Conservation (phyloP, 2,329 filamentous ascomycete species). For the Paraphoma chrysanthemicola region DNA sequence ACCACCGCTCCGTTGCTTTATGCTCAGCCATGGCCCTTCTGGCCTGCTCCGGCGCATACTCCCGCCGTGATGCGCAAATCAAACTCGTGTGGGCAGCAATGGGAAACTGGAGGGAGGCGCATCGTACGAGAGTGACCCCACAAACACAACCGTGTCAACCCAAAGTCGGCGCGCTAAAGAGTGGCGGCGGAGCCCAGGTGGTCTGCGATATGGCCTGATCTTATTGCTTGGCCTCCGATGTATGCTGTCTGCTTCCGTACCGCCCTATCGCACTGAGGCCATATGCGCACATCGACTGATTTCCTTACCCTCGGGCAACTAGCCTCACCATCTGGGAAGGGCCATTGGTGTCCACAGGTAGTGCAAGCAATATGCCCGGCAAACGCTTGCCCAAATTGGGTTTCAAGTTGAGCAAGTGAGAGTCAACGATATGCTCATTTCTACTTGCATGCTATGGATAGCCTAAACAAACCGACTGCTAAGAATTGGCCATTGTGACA, state of each 20-base stretch:
- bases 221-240: background rate
- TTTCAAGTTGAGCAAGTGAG: too few relatives aligned
- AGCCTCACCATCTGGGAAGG: background rate
- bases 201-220: conserved; percentile 2
- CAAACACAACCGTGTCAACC: conserved; percentile 5
- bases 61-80: background rate
- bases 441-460: too few relatives aligned
- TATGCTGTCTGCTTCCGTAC: background rate
- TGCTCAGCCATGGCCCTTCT: background rate
- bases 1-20: background rate
- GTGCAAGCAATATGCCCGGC: too few relatives aligned
- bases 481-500: too few relatives aligned
- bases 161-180: conserved; percentile 7
- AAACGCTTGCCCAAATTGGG: too few relatives aligned
- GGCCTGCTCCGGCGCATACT: background rate
- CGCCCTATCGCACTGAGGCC: background rate
- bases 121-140: conserved; percentile 17
- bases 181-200: conserved; percentile 18
- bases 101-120: conserved; percentile 1
- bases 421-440: too few relatives aligned
- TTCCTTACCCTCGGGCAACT: background rate
- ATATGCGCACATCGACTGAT: background rate
- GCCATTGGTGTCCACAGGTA: background rate
- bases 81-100: background rate
- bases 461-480: too few relatives aligned